phyloP scores from a whole-genome alignment of 768 basidiomycete genomes.

The Myochromella boudieri region DNA sequence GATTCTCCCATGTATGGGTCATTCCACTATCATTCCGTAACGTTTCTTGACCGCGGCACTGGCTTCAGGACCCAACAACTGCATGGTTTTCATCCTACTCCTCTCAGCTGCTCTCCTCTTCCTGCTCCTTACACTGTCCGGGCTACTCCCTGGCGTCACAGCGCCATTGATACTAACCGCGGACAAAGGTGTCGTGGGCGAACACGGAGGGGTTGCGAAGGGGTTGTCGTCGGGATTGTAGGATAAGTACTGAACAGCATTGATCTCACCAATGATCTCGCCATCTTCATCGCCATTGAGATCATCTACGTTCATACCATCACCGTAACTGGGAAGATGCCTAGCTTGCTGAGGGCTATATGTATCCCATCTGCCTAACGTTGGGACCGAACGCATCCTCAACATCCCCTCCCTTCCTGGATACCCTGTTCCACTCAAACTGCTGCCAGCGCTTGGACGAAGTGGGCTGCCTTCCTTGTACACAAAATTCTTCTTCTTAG shows the following conservation, averaged over 20 bases:
- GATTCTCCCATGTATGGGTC: no score
- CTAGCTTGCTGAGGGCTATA: neutral
- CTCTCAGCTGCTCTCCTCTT: conserved; percentile 3
- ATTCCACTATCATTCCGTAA: no score
- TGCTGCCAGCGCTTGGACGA: neutral
- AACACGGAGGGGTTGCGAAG: conserved; percentile 12
- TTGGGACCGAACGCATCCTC: conserved; percentile 6
- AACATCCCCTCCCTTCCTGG: neutral
- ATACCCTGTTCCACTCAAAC: no score
- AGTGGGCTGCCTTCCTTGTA: neutral
- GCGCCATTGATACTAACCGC: neutral
- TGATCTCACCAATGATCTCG: neutral
- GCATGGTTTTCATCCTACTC: conserved; percentile 10
- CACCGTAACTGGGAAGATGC: neutral
- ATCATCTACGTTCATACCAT: conserved; percentile 3
- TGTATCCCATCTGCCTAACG: neutral
- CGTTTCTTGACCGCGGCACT: conserved; percentile 1
- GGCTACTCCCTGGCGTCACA: conserved; percentile 3
- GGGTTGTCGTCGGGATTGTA: no score
- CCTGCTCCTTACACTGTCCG: conserved; percentile 6
- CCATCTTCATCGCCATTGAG: neutral
- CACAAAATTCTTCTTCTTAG: neutral
- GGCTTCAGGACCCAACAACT: conserved; percentile 15
- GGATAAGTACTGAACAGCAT: conserved; percentile 1
- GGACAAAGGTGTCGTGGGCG: conserved; percentile 8